Conservation (phyloP, 2,329 filamentous ascomycete species). For the Boeremia lycopersici region DNA sequence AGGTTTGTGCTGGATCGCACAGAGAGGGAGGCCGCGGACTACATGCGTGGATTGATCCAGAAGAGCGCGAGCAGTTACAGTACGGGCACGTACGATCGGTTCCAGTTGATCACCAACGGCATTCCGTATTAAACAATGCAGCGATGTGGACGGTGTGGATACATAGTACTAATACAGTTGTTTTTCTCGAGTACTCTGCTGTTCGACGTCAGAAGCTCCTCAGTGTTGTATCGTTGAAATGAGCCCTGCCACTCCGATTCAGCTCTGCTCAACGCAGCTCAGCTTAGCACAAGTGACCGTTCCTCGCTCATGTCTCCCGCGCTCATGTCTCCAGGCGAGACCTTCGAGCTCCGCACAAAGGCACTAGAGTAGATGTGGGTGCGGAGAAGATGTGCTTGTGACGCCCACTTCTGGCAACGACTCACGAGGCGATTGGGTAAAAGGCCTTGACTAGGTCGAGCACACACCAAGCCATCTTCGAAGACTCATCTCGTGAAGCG, state of each 20-base stretch:
- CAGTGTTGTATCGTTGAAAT: too few species aligned
- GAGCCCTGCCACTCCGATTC: too few species aligned
- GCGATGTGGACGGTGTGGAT: background rate
- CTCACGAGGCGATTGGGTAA: background rate
- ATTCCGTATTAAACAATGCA: constrained; percentile 76
- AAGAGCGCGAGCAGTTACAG: constrained; percentile 90
- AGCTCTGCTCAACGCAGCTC: too few species aligned
- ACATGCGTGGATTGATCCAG: constrained; percentile 86
- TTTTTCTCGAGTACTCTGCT: background rate
- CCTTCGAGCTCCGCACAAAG: too few species aligned
- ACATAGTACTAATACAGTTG: background rate
- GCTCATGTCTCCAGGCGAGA: too few species aligned
- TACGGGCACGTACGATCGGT: constrained; percentile 96
- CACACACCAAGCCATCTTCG: background rate
- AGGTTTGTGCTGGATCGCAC: constrained; percentile 90
- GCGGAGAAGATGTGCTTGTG: too few species aligned
- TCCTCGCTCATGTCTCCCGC: too few species aligned
- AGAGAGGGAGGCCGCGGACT: constrained; percentile 92
- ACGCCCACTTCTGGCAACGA: background rate
- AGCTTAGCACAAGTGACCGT: too few species aligned
- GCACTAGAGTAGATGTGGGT: too few species aligned
- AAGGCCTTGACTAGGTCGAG: background rate
- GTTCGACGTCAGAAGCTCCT: background rate
- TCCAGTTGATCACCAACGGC: constrained; percentile 94
- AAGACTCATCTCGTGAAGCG: background rate